Evolutionary conservation across 2,329 filamentous ascomycete species (phyloP).

Genomic region (Coleophoma crateriformis): DNA sequence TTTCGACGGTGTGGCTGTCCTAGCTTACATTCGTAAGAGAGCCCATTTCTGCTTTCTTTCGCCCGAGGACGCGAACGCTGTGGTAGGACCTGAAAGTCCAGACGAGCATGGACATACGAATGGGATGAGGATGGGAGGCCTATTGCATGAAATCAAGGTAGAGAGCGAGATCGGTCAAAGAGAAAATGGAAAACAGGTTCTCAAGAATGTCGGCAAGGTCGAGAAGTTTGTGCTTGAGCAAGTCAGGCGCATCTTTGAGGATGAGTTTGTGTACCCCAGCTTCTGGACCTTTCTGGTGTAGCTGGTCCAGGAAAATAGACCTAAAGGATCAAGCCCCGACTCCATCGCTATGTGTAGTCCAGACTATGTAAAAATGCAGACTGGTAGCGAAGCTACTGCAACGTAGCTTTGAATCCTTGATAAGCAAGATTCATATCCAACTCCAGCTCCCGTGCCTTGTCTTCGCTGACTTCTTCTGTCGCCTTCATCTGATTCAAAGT

Average conservation of each 20-base stretch:
- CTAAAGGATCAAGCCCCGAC: conserved; percentile 1
- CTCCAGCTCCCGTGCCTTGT: conserved; percentile 82
- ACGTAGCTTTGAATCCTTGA: conserved; percentile 71
- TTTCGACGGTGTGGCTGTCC: conserved; percentile 89
- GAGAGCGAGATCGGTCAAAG: conserved; percentile 96
- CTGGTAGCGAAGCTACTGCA: conserved; percentile 15
- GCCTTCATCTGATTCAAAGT: conserved; percentile 97
- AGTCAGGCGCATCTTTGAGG: conserved; percentile 94
- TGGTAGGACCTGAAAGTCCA: conserved; percentile 39
- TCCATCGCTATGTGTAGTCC: conserved; percentile 13
- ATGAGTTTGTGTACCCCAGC: conserved; percentile 97
- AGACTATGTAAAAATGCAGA: not conserved
- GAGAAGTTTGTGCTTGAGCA: conserved; percentile 96
- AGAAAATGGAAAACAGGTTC: conserved; percentile 84
- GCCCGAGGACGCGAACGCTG: conserved; percentile 80
- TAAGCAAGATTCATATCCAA: conserved; percentile 94
- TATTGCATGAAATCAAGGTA: conserved; percentile 89
- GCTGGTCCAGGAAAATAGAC: too few species aligned
- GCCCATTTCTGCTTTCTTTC: conserved; percentile 94
- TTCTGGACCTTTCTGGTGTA: conserved; percentile 96
- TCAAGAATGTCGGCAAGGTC: conserved; percentile 98
- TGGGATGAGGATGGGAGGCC: conserved; percentile 55
- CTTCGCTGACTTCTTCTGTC: conserved; percentile 81
- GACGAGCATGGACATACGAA: conserved; percentile 17
- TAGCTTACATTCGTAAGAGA: conserved; percentile 83